Percentiles rank a stretch among this genome's conserved stretches.
Evolutionary conservation across 1,284 basidiomycete species (phyloP).

Genomic region (Peniophora sp.): DNA sequence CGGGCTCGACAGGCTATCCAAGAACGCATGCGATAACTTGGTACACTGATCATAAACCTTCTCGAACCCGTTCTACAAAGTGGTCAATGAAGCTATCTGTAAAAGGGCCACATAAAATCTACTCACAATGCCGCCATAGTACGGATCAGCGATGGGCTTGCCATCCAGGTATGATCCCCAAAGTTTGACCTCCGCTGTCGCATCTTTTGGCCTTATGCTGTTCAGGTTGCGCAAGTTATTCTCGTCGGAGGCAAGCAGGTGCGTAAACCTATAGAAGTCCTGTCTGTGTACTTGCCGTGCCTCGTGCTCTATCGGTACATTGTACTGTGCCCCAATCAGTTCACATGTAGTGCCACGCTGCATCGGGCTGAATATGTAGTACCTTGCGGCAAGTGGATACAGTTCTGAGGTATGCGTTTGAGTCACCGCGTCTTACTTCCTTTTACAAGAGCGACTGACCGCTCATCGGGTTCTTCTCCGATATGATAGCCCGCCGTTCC

Average conservation of each 20-base stretch:
- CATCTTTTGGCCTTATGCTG: slow-evolving; percentile 43
- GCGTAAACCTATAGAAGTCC: slow-evolving; percentile 60
- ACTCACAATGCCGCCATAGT: slow-evolving; percentile 62
- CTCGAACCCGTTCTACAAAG: slow-evolving; percentile 45
- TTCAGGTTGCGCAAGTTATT: slow-evolving; percentile 54
- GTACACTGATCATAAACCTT: slow-evolving; percentile 58
- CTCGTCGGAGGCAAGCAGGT: slow-evolving; percentile 67
- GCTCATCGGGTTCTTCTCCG: slow-evolving; percentile 64
- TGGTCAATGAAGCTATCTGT: neutral
- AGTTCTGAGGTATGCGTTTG: slow-evolving; percentile 33
- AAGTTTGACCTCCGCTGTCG: slow-evolving; percentile 53
- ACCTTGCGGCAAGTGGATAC: slow-evolving; percentile 57
- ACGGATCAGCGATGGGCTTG: slow-evolving; percentile 63
- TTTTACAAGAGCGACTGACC: slow-evolving; percentile 31
- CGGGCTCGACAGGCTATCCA: slow-evolving; percentile 47
- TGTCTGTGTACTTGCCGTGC: slow-evolving; percentile 49
- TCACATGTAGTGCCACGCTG: neutral
- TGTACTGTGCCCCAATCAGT: slow-evolving; percentile 31
- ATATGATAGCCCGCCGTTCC: slow-evolving; percentile 69
- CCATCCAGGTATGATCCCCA: slow-evolving; percentile 72
- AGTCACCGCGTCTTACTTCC: too few species aligned
- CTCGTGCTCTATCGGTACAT: slow-evolving; percentile 50
- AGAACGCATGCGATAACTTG: slow-evolving; percentile 62
- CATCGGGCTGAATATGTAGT: too few species aligned
- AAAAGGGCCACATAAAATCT: neutral